Evolutionary conservation across 257 asterid genomes (phyloP), one percentile per base, ranked within the genome.

Genomic region (Catharanthus roseus): DNA sequence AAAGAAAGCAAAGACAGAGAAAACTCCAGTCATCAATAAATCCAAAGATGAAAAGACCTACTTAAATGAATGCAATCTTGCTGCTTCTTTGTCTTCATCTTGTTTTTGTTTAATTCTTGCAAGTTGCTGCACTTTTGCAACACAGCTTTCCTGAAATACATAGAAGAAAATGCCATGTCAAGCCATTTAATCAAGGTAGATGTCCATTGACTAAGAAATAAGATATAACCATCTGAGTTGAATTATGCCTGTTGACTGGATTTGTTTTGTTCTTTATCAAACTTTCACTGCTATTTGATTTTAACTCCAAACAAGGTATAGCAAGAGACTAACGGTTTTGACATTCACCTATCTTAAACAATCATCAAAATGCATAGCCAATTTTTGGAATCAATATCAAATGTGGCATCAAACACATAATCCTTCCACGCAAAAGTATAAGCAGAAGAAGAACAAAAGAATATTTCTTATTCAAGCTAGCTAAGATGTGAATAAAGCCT

Each of bases 21-120:
- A 66, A 53, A 8, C 41, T 33, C 61, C 33, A 65, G 63, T 38
- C 21, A 50, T 12, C 80, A 34, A 50, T 26, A 57, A 71, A 71
- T 62, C 72, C 61, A 10, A 72, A 39, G 44, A 16, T 70, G 36
- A 50, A 71, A 23, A 74, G 65, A 80, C 87, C 71, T 83, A 92
- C 98, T 86, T 79, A 72, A 88, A 93, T n/a, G 97, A 89, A 78
- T 89, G 97, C 83, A 91, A 83, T 74, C 86, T 86, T 60, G 87
- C 90, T 0, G 87, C 77, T 70, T 78, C 77, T 80, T 81, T 91
- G 57, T 93, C 90, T 69, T 89, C 96, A 73, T 89, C 96, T 77
- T 87, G 97, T 73, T 86, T 88, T 73, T 77, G 90, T 70, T 91
- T 86, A 73, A 93, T 72, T 83, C 80, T 91, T 49, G 99, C 97